Conservation (phyloP, 1,139 yeast genomes). For the Insectozyma bohioensis region DNA sequence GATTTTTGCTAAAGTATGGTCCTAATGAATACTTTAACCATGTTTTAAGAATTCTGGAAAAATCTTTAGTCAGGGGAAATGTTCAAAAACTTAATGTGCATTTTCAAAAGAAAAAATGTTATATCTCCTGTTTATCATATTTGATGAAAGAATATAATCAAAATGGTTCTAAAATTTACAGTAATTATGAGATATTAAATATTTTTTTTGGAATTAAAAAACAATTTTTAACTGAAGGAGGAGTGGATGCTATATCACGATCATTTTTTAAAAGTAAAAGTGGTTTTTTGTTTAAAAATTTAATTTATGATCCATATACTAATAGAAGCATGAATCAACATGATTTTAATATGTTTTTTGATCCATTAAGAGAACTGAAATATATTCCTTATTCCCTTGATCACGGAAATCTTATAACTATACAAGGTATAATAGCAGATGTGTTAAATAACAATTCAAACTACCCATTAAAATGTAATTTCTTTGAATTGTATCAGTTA, state of each 20-base stretch:
- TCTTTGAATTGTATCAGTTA: too few species aligned
- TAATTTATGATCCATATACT: conserved; percentile 6
- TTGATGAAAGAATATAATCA: conserved; percentile 6
- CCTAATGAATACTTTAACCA: too few species aligned
- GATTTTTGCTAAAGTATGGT: conserved; percentile 12
- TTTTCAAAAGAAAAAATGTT: conserved; percentile 12
- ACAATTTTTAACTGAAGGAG: conserved; percentile 9
- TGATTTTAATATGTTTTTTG: conserved; percentile 12
- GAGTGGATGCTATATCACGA: conserved; percentile 4
- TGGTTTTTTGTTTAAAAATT: conserved; percentile 10
- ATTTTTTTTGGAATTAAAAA: conserved; percentile 26
- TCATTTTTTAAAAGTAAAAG: conserved; percentile 9
- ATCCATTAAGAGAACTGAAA: conserved; percentile 12
- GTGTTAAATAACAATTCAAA: too few species aligned
- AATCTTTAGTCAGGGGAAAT: conserved; percentile 30
- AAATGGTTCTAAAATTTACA: conserved; percentile 12
- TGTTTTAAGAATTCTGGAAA: conserved; percentile 28
- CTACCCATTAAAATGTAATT: too few species aligned
- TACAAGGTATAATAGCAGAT: too few species aligned
- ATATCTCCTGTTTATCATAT: conserved; percentile 10
- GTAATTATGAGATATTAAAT: conserved; percentile 25
- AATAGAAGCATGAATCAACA: conserved; percentile 9
- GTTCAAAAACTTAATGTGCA: conserved; percentile 15
- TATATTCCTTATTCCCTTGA: too few species aligned
- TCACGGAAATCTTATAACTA: too few species aligned